A percentile compares a stretch with the other conserved stretches of the same genome.
Evolutionary conservation across 116 monocot genomes (phyloP).

Genomic region (Dioscorea cayenensis): DNA sequence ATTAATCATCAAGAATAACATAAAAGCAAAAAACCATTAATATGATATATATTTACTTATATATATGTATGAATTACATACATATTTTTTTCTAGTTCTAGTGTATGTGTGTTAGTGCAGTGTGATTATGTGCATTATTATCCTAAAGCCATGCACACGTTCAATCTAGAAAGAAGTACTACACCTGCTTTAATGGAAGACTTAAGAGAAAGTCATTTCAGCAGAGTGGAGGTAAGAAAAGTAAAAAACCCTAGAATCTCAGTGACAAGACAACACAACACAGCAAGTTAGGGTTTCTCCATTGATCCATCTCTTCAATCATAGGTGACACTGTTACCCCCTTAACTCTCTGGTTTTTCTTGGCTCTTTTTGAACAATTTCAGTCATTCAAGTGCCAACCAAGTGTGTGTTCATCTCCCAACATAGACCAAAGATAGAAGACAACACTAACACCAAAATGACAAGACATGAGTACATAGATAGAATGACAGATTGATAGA

Average conservation of each 20-base stretch:
- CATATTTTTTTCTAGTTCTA: too few relatives aligned
- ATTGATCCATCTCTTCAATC: constrained; percentile 25
- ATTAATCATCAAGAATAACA: neutral
- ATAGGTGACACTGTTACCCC: constrained; percentile 1
- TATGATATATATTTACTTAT: too few relatives aligned
- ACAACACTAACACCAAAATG: constrained; percentile 2
- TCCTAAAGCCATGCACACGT: constrained; percentile 78
- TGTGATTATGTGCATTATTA: neutral
- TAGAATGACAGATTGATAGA: neutral
- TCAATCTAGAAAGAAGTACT: constrained; percentile 45
- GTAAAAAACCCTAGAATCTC: constrained; percentile 24
- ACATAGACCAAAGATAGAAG: neutral
- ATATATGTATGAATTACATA: too few relatives aligned
- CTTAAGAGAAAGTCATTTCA: constrained; percentile 23
- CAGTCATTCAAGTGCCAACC: neutral
- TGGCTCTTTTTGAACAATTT: neutral
- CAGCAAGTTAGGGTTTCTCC: neutral
- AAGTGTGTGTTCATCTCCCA: too few relatives aligned
- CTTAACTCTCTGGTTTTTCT: neutral
- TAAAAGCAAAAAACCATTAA: too few relatives aligned
- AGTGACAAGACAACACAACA: constrained; percentile 35
- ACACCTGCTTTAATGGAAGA: constrained; percentile 16
- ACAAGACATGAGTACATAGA: constrained; percentile 7
- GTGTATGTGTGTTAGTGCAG: neutral
- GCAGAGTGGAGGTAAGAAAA: constrained; percentile 11